Evolutionary conservation across 2,329 filamentous ascomycete species (phyloP), one percentile per base, ranked within the genome.

Genomic region (Ophiostoma fasciatum): DNA sequence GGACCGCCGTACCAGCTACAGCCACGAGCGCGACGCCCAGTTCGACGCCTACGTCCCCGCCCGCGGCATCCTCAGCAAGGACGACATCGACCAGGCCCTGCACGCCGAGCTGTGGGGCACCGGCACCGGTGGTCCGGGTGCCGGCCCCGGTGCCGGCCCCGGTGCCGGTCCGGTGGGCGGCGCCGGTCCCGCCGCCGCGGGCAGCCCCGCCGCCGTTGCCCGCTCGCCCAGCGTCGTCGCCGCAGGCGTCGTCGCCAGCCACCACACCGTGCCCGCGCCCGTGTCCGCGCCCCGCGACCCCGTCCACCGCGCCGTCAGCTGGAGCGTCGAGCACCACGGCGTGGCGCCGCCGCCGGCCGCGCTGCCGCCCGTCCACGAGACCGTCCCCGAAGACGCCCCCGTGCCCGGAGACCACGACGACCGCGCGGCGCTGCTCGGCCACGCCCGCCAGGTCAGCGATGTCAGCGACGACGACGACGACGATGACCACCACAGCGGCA

Each of bases 301-400:
- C 3, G 14, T 29, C 10, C 48, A 47, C 7, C 50, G 58, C 13
- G 46, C 47, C 1, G 40, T 46, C 11, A 62, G 59, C 47, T 59
- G 52, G 49, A 48, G 44, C 6, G 60, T 53, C 29, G 59, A 60
- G 33, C 49, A 54, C 12, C 50, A 51, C 3, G 47, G 60, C n/a
- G 52, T 56, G 5, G 48, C 55, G 4, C 57, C 61, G 17, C 57
- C 57, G 2, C n/a, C n/a, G n/a, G n/a, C n/a, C n/a, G n/a, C n/a
- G n/a, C n/a, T n/a, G n/a, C n/a, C n/a, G n/a, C n/a, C n/a, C n/a
- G n/a, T n/a, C n/a, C n/a, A n/a, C n/a, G 60, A 61, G 44, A 32
- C 29, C 17, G 4, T 19, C 14, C 21, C 23, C 8, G 38, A 42
- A 5, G 27, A 30, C 4, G 27, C 13, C 4, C 5, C 14, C 11